Conservation (phyloP, 2,329 filamentous ascomycete genomes). For the Talaromyces islandicus region DNA sequence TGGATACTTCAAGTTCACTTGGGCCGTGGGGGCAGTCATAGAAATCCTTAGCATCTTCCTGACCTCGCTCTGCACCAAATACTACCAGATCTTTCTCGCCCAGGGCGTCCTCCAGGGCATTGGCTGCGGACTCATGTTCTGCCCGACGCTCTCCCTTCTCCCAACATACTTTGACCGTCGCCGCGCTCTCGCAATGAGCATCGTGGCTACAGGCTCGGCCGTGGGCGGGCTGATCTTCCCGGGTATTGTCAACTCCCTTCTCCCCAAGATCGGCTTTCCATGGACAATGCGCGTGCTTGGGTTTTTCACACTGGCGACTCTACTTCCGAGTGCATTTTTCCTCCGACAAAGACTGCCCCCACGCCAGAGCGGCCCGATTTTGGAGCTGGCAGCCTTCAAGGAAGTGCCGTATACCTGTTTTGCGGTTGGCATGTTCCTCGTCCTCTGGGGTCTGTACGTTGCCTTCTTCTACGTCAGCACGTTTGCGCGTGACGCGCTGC, state of each 20-base stretch:
- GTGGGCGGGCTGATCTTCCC: constrained; percentile 43
- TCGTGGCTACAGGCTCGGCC: constrained; percentile 32
- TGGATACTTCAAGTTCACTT: constrained; percentile 31
- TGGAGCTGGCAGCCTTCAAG: constrained; percentile 6
- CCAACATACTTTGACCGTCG: constrained; percentile 39
- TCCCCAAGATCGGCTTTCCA: constrained; percentile 29
- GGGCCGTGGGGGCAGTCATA: constrained; percentile 24
- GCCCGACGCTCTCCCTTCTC: constrained; percentile 32
- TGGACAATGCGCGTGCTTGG: constrained; percentile 10
- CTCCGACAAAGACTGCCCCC: constrained; percentile 5
- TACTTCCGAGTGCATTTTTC: constrained; percentile 5
- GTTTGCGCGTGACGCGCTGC: constrained; percentile 27
- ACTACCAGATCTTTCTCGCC: constrained; percentile 46
- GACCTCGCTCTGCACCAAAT: constrained; percentile 38
- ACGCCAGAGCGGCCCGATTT: constrained; percentile 2
- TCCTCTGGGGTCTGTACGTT: constrained; percentile 8
- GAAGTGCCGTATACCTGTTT: constrained; percentile 10
- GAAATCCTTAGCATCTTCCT: constrained; percentile 40
- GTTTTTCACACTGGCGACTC: constrained; percentile 9
- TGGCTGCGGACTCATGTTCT: constrained; percentile 40
- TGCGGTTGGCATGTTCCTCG: constrained; percentile 7
- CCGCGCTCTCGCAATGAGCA: constrained; percentile 31
- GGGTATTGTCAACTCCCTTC: constrained; percentile 36
- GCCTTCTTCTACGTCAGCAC: constrained; percentile 10
- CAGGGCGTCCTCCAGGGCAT: constrained; percentile 38